Base-by-base conservation (phyloP, 1,284 basidiomycete species). In the Porphyrellus sp. region DNA sequence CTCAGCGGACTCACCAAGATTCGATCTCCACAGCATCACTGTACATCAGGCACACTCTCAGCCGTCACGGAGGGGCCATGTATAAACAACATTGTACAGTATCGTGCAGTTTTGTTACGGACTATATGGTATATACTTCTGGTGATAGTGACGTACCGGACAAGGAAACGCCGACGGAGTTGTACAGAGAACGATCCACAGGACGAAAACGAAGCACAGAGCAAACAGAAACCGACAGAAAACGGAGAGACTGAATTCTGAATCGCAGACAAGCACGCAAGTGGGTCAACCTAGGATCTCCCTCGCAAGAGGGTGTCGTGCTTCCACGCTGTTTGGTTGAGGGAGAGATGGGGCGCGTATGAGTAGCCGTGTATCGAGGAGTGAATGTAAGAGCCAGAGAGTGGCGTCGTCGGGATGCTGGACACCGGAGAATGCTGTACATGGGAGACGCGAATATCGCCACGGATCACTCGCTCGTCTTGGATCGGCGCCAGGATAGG, bases 401-500 rank as follows among this genome's bases (percentile, higher is more conserved):
- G 52, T 59, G 70, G 44, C 53, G 60, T 52, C 60, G 63, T 5
- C 20, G 67, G 56, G 12, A 65, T 65, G 21, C 59, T 65, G 27
- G 67, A 61, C 27, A 79, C 67, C 1, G 63, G 64, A 15, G 69
- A 68, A 52, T 66, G 65, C 51, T 71, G 66, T 56, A 68, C 56
- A 34, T 68, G 69, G 0, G 69, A 65, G 11, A 68, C 42, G 2
- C 67, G 58, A 24, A 71, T 59, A 40, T 70, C 66, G 23, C 72
- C 65, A 45, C 73, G 70, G 43, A 71, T 68, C 25, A 72, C 67
- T 4, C 74, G 61, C 43, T 74, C 73, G 25, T 76, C 75, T 40
- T 81, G 80, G 44, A 82, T 78, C 3, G 80, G 80, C 20, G 80
- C 80, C 30, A 82, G 68, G 8, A 71, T 72, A 0, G 79, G 79